Evolutionary conservation across 106 monocot genomes (phyloP).

Genomic region (Dendrobium huoshanense): DNA sequence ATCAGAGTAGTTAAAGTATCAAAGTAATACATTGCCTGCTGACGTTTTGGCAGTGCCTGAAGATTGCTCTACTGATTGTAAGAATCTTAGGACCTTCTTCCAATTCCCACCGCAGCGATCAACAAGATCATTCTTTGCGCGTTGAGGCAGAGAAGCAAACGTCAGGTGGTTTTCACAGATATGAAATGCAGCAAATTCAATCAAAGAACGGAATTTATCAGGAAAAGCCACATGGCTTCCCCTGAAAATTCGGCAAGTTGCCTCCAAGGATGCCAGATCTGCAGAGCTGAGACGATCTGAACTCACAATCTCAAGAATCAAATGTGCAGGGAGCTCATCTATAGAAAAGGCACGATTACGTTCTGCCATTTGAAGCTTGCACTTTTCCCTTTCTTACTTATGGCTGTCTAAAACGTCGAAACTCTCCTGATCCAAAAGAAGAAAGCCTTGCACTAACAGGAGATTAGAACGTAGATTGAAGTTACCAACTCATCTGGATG

Average conservation of each 20-base stretch:
- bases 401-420: background rate
- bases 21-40: slow-evolving; percentile 80
- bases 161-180: slow-evolving; percentile 36
- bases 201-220: slow-evolving; percentile 49
- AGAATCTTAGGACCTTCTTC: slow-evolving; percentile 92
- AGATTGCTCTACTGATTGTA: slow-evolving; percentile 78
- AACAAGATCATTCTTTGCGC: slow-evolving; percentile 36
- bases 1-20: slow-evolving; percentile 2
- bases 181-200: slow-evolving; percentile 65
- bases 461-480: background rate
- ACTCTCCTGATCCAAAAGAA: background rate
- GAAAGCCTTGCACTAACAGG: background rate
- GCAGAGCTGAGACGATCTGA: slow-evolving; percentile 54
- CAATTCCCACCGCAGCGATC: slow-evolving; percentile 77
- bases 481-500: background rate
- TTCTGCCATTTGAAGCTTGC: slow-evolving; percentile 26
- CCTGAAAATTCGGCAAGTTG: slow-evolving; percentile 66
- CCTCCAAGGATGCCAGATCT: slow-evolving; percentile 79
- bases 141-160: slow-evolving; percentile 33
- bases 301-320: slow-evolving; percentile 74
- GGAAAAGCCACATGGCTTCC: slow-evolving; percentile 28
- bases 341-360: slow-evolving; percentile 39
- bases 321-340: slow-evolving; percentile 72
- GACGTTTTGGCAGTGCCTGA: slow-evolving; percentile 70
- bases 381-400: background rate